These are phyloP conservation scores for Wickerhamiella dianesei DNA, from an alignment of 805 yeast species.

Conservation along the genomic window DNA sequence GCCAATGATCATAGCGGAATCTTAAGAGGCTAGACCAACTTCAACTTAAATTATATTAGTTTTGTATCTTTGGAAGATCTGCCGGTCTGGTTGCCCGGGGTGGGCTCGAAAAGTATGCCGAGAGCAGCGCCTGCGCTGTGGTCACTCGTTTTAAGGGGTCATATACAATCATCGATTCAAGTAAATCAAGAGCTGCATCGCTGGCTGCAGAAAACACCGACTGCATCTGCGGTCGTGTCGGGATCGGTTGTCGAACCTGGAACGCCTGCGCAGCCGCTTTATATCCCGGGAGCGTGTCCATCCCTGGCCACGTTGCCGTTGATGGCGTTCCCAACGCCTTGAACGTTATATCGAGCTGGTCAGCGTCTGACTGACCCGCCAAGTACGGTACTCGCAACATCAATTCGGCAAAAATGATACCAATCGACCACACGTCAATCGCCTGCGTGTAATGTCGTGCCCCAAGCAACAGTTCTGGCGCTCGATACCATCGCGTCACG, in stretches of 20 bases:
- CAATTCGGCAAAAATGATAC: constrained; percentile 88
- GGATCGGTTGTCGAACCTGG: constrained; percentile 56
- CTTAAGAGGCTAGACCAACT: too few species aligned
- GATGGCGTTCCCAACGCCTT: constrained; percentile 94
- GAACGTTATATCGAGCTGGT: constrained; percentile 86
- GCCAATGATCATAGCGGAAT: too few species aligned
- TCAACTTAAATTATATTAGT: too few species aligned
- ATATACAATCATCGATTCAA: constrained; percentile 57
- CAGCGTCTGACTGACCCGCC: constrained; percentile 82
- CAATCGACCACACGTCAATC: constrained; percentile 92
- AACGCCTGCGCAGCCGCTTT: constrained; percentile 18
- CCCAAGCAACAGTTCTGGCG: constrained; percentile 86
- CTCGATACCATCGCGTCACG: constrained; percentile 95
- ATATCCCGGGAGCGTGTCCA: constrained; percentile 63
- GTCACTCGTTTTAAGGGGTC: constrained; percentile 66
- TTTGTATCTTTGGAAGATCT: constrained; percentile 53
- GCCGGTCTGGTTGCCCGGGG: constrained; percentile 63
- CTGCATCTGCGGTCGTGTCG: constrained; percentile 64
- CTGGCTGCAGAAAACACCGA: constrained; percentile 84
- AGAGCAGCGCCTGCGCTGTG: constrained; percentile 47
- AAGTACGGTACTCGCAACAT: constrained; percentile 91
- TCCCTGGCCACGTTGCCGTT: constrained; percentile 83
- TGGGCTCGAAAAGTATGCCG: constrained; percentile 53
- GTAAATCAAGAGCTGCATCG: constrained; percentile 62
- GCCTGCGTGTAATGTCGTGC: constrained; percentile 81